A percentile compares a stretch with the other conserved stretches of the same genome.
phyloP scores from a whole-genome alignment of 768 basidiomycete species.

The Pisolithus tinctorius region DNA sequence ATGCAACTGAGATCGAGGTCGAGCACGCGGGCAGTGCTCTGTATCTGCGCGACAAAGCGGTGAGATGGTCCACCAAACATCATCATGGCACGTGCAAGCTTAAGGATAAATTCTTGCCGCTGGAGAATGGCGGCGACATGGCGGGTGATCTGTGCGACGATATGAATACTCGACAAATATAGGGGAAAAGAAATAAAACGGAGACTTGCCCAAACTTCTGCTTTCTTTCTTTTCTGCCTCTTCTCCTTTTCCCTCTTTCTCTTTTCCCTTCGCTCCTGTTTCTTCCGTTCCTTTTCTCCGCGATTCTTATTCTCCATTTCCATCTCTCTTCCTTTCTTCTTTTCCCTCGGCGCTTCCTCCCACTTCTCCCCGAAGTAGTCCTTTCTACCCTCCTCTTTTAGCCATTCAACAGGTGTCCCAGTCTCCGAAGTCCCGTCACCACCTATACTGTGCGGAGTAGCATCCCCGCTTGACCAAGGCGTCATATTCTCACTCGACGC shows the following conservation, averaged over 20 bases:
- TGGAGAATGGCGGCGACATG: conserved; percentile 79
- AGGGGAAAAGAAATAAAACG: neutral
- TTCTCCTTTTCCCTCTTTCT: conserved; percentile 36
- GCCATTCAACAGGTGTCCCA: conserved; percentile 13
- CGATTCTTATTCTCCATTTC: conserved; percentile 17
- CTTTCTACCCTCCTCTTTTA: conserved; percentile 9
- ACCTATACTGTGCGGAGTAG: neutral
- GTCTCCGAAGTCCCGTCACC: conserved; percentile 10
- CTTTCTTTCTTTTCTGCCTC: conserved; percentile 57
- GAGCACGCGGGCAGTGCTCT: conserved; percentile 70
- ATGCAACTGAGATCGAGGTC: conserved; percentile 69
- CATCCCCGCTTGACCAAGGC: neutral
- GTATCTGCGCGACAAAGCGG: conserved; percentile 75
- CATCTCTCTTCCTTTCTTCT: conserved; percentile 14
- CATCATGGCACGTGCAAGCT: conserved; percentile 82
- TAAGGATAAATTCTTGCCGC: conserved; percentile 80
- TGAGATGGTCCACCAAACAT: conserved; percentile 84
- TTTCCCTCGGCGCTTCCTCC: conserved; percentile 23
- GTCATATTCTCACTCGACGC: conserved; percentile 11
- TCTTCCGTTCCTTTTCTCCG: conserved; percentile 24
- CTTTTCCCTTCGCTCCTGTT: conserved; percentile 35
- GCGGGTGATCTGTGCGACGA: conserved; percentile 55
- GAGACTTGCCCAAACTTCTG: conserved; percentile 64
- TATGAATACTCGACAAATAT: neutral
- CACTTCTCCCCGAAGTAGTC: conserved; percentile 19